These are phyloP conservation scores for Friedmanniomyces simplex DNA, from an alignment of 495 filamentous ascomycete species.

Conservation along the genomic window DNA sequence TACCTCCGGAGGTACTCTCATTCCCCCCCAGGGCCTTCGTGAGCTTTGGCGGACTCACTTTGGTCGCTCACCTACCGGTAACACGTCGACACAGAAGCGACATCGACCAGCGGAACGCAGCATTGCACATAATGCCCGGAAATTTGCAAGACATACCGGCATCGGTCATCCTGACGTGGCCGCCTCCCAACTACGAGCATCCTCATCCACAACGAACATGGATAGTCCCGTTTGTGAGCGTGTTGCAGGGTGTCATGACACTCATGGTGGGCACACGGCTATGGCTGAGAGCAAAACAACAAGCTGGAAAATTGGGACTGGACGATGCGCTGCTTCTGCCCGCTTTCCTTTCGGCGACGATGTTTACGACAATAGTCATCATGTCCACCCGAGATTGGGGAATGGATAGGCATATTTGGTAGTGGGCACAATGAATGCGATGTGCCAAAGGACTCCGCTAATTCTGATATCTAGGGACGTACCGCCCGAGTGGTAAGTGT, in stretches of 20 bases:
- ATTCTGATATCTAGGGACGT: constrained; percentile 14
- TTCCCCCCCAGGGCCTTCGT: too few species aligned
- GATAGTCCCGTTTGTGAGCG: background rate
- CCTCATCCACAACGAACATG: background rate
- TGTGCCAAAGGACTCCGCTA: background rate
- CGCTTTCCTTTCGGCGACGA: background rate
- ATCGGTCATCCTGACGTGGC: constrained; percentile 4
- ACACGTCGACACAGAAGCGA: background rate
- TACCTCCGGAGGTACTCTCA: too few species aligned
- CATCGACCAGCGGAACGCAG: background rate
- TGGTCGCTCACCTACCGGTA: too few species aligned
- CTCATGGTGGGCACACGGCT: constrained; percentile 1
- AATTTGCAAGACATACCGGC: constrained; percentile 4
- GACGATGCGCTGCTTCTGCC: constrained; percentile 4
- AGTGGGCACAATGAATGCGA: background rate
- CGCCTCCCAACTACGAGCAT: constrained; percentile 3
- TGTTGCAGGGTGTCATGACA: background rate
- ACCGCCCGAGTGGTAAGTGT: background rate
- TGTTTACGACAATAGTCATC: constrained; percentile 4
- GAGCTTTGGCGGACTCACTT: too few species aligned
- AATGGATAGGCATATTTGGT: constrained; percentile 25
- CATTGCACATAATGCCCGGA: background rate
- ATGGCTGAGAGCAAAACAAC: background rate
- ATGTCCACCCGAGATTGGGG: constrained; percentile 10
- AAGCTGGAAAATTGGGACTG: constrained; percentile 3